Conservation (phyloP, 2,329 filamentous ascomycete species). For the Cladosporium colombiae region DNA sequence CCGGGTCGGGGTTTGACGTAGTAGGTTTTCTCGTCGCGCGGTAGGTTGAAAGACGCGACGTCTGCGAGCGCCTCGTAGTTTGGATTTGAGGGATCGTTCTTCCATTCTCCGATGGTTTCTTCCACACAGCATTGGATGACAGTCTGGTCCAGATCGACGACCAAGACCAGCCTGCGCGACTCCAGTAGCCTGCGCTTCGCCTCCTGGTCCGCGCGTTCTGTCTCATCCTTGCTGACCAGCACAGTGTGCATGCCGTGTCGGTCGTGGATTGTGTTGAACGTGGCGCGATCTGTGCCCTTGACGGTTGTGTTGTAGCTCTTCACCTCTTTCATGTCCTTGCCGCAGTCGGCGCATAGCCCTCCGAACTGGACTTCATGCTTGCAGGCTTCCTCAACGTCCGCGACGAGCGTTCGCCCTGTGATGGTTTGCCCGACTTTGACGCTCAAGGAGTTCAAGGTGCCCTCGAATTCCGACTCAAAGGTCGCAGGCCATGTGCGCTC, state of each 20-base stretch:
- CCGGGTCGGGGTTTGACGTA: slow-evolving; percentile 97
- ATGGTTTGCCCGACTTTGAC: slow-evolving; percentile 67
- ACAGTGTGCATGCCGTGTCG: slow-evolving; percentile 72
- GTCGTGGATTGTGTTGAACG: slow-evolving; percentile 85
- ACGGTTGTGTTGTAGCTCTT: slow-evolving; percentile 75
- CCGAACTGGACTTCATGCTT: slow-evolving; percentile 88
- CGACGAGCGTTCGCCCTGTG: slow-evolving; percentile 53
- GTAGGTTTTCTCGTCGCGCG: slow-evolving; percentile 86
- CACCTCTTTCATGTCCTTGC: slow-evolving; percentile 90
- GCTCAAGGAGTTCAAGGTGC: slow-evolving; percentile 74
- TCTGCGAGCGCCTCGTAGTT: slow-evolving; percentile 90
- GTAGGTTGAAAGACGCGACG: slow-evolving; percentile 82
- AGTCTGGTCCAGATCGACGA: slow-evolving; percentile 96
- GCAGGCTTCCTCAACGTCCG: slow-evolving; percentile 87
- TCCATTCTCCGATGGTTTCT: slow-evolving; percentile 94
- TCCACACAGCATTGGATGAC: slow-evolving; percentile 98
- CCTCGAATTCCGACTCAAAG: slow-evolving; percentile 83
- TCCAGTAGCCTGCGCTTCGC: slow-evolving; percentile 79
- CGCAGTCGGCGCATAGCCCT: slow-evolving; percentile 87
- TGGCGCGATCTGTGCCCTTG: slow-evolving; percentile 79
- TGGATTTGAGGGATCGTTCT: slow-evolving; percentile 80
- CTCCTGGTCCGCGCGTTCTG: slow-evolving; percentile 79
- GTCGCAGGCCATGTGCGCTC: slow-evolving; percentile 71
- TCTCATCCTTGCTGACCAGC: slow-evolving; percentile 80
- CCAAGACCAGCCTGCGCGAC: slow-evolving; percentile 82